Evolutionary conservation across 495 filamentous ascomycete genomes (phyloP).

Genomic region (Penicillium bovifimosum): DNA sequence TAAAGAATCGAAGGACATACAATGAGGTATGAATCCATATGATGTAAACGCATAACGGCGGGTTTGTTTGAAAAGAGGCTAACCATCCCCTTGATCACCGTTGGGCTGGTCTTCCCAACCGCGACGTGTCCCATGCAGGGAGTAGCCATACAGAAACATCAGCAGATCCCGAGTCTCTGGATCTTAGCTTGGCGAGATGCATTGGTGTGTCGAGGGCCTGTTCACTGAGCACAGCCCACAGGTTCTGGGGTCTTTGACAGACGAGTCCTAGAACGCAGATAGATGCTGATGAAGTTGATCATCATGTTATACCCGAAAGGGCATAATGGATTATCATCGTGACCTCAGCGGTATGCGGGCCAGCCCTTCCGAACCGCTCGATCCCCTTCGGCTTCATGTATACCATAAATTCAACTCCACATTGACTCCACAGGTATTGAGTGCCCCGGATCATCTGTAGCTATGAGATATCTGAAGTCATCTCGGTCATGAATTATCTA

Average conservation of each 20-base stretch:
- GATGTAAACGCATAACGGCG: slow-evolving; percentile 16
- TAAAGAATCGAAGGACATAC: not conserved
- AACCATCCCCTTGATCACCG: slow-evolving; percentile 20
- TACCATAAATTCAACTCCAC: slow-evolving; percentile 12
- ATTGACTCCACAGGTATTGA: slow-evolving; percentile 1
- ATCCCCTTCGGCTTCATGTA: slow-evolving; percentile 17
- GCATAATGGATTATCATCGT: slow-evolving; percentile 2
- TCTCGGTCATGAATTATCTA: not conserved
- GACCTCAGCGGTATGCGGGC: slow-evolving; percentile 12
- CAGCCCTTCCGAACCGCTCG: slow-evolving; percentile 16
- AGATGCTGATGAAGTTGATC: slow-evolving; percentile 7
- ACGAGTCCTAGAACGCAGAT: slow-evolving; percentile 3
- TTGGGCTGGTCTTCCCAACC: slow-evolving; percentile 21
- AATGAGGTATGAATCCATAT: slow-evolving; percentile 1
- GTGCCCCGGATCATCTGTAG: not conserved
- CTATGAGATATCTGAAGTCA: not conserved
- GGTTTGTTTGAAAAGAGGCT: slow-evolving; percentile 17
- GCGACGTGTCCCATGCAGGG: slow-evolving; percentile 18
- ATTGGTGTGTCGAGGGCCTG: slow-evolving; percentile 10
- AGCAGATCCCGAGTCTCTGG: slow-evolving; percentile 11
- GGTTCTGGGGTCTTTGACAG: not conserved
- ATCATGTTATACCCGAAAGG: slow-evolving; percentile 1
- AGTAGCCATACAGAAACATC: slow-evolving; percentile 14
- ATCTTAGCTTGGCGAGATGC: slow-evolving; percentile 10
- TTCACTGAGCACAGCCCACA: slow-evolving; percentile 16